Base-by-base conservation (phyloP, 2,329 filamentous ascomycete species). In the Fusarium sp. region DNA sequence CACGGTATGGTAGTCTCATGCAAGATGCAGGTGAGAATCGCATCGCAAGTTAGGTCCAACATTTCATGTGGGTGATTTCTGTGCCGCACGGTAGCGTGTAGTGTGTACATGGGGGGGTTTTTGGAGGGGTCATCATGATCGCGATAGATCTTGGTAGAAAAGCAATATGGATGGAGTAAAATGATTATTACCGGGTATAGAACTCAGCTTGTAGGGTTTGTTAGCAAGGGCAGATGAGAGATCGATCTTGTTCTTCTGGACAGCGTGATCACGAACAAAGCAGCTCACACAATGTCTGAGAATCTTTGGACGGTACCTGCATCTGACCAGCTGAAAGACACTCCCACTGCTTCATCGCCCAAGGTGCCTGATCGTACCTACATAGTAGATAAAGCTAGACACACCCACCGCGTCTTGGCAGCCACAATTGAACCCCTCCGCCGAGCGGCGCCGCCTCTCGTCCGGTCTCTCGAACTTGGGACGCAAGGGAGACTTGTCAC, bases 401-500 rank as follows among this genome's bases (percentile, higher is more conserved):
- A 35, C 57, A 67, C 43, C 63, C 51, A 66, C 57, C 48, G 27
- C 45, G 37, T 51, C 53, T 57, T 56, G 62, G 51, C 50, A 27
- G 15, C 19, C 27, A 32, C 20, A 49, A 30, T 47, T 44, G 32
- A 54, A 43, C 30, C 39, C 37, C 45, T 48, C 40, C 56, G 50
- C 61, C 65, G 43, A 67, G 61, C 40, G 45, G 45, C 61, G 65
- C 56, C 61, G 54, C 49, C 53, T 54, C 49, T 61, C 43, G 48
- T 59, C 54, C 9, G 49, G 40, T 44, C 45, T 51, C 52, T 11
- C 13, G 27, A 30, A 30, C 27, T 30, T 30, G 33, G 32, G 47
- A 68, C n/a, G 66, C 66, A 69, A 69, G 66, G 66, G 66, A 66
- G 62, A 68, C 51, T 39, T 46, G 45, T 56, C 35, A 66, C 41